Base-by-base conservation (phyloP, 140 eudicot genomes). In the Anethum foeniculum region DNA sequence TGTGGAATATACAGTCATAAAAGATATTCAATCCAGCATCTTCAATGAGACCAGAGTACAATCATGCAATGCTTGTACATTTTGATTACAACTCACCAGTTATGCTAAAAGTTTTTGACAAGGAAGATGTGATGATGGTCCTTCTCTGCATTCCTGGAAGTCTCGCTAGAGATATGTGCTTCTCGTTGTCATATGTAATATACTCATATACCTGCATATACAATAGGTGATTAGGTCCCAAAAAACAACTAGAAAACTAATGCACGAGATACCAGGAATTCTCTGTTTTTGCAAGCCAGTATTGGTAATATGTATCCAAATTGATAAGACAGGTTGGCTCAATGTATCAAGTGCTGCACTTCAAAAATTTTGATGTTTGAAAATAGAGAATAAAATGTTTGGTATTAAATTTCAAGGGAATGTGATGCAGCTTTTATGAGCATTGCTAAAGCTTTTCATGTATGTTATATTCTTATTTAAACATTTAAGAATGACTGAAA, bases 61-160 rank as follows among this genome's bases (percentile, higher is more conserved):
- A 10, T 62, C 18, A 65, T 58, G 19, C 62, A 79, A 65, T 7
- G 32, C 48, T 64, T 41, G 64, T 39, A 16, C 27, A 15, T 36
- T 9, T 16, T 54, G 34, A 60, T 34, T 1, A 39, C 39, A 76
- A 25, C 48, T 18, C 80, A 92, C 99, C 99, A 19, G 99, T 95
- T 6, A 95, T 92, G 47, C 97, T 89, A 79, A 86, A 95, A 77
- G 97, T 92, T 81, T 95, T 95, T 15, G 99, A 95, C 84, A 95
- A 84, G 69, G 99, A 95, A 76, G 99, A 93, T 19, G 99, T 95
- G 69, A 93, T 88, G 85, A 95, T 81, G 39, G 96, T 95, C 80
- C 96, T 85, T 60, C 60, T 84, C 81, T 95, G 96, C 99, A 95
- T 95, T 48, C 85, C 97, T 54, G 91, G 90, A 80, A 95, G 91